Base-by-base conservation (phyloP, 1,284 basidiomycete genomes). In the Butyriboletus regius region DNA sequence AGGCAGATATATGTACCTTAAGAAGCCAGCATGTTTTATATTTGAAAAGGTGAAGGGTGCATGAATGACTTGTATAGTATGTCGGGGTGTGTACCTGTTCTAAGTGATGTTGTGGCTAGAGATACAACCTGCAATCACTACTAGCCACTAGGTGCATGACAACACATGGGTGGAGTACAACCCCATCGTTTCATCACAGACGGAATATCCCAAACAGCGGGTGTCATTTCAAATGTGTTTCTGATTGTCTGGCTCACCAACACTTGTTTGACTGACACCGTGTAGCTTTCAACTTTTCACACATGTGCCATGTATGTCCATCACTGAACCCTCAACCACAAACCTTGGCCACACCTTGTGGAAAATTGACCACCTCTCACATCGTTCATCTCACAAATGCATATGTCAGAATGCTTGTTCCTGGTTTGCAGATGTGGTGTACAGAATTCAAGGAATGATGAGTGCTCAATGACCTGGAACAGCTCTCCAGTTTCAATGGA, bases 371-470 rank as follows among this genome's bases (percentile, higher is more conserved):
- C 5, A 67, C 85, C 0, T 67, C 66, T 4, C 84, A 86, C 57
- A 70, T 91, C 43, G 70, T 91, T 2, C 88, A 91, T 62, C 85
- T 87, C 1, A 90, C 87, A 2, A 91, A 91, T 63, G 87, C 75
- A 32, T 89, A 88, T 74, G 71, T 74, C 6, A 79, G 83, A 0
- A 78, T 84, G 58, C 80, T 91, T 18, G 67, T 88, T 26, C 79
- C 83, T 0, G 71, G 75, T 0, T 88, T 12, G 78, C 75, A 58
- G 63, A 65, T 64, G 82, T 75, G 63, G 81, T 73, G 48, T 62
- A 82, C 17, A 81, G 82, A 8, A 65, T 74, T 0, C 74, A 85
- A 22, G 83, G 76, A 9, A 77, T 76, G 49, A 85, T 87, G 77
- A 77, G 80, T 41, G 81, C 85, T 0, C 82, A 88, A 59, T 70